Base-by-base conservation (phyloP, 306 rosid species). In the Senna tora region DNA sequence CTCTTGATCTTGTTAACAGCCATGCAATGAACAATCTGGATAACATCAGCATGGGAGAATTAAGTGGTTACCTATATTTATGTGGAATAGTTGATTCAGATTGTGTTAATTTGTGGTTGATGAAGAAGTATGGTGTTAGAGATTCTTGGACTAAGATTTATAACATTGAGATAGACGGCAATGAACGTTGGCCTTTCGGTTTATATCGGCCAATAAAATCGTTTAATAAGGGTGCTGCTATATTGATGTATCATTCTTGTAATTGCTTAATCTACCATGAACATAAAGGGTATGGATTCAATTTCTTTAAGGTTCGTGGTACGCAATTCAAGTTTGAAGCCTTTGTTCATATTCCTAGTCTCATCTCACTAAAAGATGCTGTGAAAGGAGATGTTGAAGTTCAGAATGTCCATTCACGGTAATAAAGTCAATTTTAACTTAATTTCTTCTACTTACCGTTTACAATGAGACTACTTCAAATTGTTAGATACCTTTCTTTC, bases 61-160 rank as follows among this genome's bases (percentile, higher is more conserved):
- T 61, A 17, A 69, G 1, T 22, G 76, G 57, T 9, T 13, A 2
- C 25, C 71, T 60, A 1, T 69, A 52, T 42, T 30, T 49, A 28
- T 67, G 64, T 9, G 34, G 16, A 12, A 25, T 2, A 9, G 21
- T 9, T 12, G 0, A 0, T 7, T 15, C 2, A 2, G 5, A 6
- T 12, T 1, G 5, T 46, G 0, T 11, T 36, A 2, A 5, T 17
- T 0, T 60, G n/a, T n/a, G n/a, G n/a, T n/a, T n/a, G n/a, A n/a
- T n/a, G n/a, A n/a, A n/a, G n/a, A n/a, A n/a, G n/a, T 42, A 74
- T 65, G 72, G 73, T 1, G 12, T 54, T 30, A 46, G 28, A 54
- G 79, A 65, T 17, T 75, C 73, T 45, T 45, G 50, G 50, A 45
- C 17, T 45, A 4, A 45, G 50, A 1, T 45, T 54, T 65, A 6